Evolutionary conservation across 805 yeast species (phyloP).

Genomic region (Limtongozyma cylindracea): DNA sequence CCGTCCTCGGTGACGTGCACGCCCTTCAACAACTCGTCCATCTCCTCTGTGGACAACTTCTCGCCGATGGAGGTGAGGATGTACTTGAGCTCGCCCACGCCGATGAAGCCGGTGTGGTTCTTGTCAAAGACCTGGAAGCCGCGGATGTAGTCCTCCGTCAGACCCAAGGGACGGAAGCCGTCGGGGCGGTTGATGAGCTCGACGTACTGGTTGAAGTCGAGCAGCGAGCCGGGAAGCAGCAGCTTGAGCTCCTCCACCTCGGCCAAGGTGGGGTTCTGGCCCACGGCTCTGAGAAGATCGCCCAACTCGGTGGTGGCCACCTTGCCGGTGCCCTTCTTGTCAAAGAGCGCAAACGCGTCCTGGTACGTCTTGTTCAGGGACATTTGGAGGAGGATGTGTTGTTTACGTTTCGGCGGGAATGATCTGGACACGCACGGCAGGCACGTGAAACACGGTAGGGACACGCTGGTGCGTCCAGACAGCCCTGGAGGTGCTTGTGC

Average conservation of each 20-base stretch:
- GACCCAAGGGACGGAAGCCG: conserved; percentile 71
- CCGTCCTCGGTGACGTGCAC: conserved; percentile 86
- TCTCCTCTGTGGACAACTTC: conserved; percentile 72
- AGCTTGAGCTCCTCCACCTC: conserved; percentile 34
- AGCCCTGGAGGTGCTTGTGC: conserved; percentile 1
- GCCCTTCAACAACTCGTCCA: conserved; percentile 88
- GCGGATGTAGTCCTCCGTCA: conserved; percentile 77
- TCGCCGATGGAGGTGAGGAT: conserved; percentile 93
- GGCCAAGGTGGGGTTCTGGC: conserved; percentile 91
- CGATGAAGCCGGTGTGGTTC: conserved; percentile 84
- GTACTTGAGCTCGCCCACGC: conserved; percentile 91
- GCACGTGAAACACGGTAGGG: background rate
- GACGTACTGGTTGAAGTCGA: conserved; percentile 58
- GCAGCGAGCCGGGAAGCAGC: conserved; percentile 16
- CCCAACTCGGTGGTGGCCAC: conserved; percentile 72
- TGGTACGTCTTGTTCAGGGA: conserved; percentile 24
- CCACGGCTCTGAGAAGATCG: conserved; percentile 86
- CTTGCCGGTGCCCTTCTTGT: conserved; percentile 85
- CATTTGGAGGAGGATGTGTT: conserved; percentile 2
- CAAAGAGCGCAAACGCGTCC: conserved; percentile 93
- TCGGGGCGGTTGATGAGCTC: conserved; percentile 65
- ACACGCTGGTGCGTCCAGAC: background rate
- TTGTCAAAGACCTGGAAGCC: conserved; percentile 92
- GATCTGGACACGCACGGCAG: background rate
- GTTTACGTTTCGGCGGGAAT: background rate